A percentile compares a stretch with the other conserved stretches of the same genome.
phyloP scores from a whole-genome alignment of 345 rosid species.

The Rubroshorea leprosula region DNA sequence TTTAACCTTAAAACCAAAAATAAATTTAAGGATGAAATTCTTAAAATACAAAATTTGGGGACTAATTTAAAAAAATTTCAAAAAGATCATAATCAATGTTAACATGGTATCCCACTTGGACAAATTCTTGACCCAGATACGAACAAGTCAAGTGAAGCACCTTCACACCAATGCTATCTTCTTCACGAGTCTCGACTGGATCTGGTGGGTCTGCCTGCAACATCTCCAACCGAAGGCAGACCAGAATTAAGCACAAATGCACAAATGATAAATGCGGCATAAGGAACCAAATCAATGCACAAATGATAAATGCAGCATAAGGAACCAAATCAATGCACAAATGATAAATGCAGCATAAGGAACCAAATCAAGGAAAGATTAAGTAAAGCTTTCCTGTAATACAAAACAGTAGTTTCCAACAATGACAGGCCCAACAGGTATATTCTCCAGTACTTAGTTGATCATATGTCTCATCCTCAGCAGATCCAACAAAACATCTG shows the following conservation, averaged over 20 bases:
- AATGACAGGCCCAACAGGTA: constrained; percentile 86
- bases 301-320: background rate
- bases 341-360: background rate
- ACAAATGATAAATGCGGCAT: background rate
- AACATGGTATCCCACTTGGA: constrained; percentile 68
- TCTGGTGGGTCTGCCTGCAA: constrained; percentile 87
- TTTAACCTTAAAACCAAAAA: too few relatives aligned
- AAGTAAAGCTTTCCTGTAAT: constrained; percentile 44
- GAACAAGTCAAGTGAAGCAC: constrained; percentile 70
- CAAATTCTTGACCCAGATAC: constrained; percentile 68
- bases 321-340: background rate
- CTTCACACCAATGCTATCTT: constrained; percentile 69
- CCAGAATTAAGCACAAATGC: background rate
- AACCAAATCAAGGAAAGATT: background rate
- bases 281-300: background rate
- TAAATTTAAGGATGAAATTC: too few relatives aligned
- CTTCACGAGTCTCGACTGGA: constrained; percentile 71
- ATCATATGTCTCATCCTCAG: constrained; percentile 90
- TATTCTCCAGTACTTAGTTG: constrained; percentile 81
- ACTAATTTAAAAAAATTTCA: too few relatives aligned
- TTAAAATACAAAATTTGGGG: too few relatives aligned
- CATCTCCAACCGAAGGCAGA: constrained; percentile 4
- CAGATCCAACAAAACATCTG: constrained; percentile 95
- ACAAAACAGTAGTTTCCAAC: constrained; percentile 88
- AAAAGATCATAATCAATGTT: constrained; percentile 85